These are phyloP conservation scores for Bruguiera hainesii DNA, from an alignment of 441 rosid genomes.

Conservation along the genomic window DNA sequence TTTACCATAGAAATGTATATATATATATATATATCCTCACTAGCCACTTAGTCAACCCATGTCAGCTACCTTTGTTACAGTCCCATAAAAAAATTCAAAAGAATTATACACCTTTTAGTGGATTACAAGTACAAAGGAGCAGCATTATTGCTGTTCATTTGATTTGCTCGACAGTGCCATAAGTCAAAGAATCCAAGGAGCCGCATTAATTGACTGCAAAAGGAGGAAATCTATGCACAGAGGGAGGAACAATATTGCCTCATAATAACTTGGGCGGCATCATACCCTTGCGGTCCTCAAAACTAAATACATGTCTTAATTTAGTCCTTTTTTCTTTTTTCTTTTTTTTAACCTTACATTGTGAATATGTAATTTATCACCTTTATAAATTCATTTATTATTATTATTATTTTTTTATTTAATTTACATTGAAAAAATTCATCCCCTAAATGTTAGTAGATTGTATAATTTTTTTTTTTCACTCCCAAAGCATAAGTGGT, in stretches of 20 bases:
- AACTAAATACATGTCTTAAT: not conserved
- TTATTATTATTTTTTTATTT: too few species aligned
- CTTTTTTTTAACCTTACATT: not conserved
- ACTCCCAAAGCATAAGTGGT: too few species aligned
- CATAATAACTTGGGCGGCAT: not conserved
- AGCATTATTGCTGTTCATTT: slow-evolving; percentile 28
- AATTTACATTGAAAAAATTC: too few species aligned
- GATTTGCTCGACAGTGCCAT: slow-evolving; percentile 18
- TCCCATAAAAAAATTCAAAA: not conserved
- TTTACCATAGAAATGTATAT: not conserved
- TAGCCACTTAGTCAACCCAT: slow-evolving; percentile 5
- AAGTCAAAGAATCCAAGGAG: slow-evolving; percentile 43
- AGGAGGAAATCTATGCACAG: not conserved
- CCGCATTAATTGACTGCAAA: slow-evolving; percentile 61
- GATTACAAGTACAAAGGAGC: not conserved
- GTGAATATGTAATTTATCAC: too few species aligned
- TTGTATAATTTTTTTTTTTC: too few species aligned
- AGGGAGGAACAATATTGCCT: not conserved
- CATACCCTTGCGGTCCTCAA: not conserved
- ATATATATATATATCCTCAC: not conserved
- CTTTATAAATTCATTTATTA: too few species aligned
- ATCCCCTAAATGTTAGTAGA: too few species aligned
- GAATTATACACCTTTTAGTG: not conserved
- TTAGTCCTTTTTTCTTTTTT: not conserved
- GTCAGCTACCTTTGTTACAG: not conserved